Conservation (phyloP, 306 rosid genomes). For the Vachellia pachyceras region DNA sequence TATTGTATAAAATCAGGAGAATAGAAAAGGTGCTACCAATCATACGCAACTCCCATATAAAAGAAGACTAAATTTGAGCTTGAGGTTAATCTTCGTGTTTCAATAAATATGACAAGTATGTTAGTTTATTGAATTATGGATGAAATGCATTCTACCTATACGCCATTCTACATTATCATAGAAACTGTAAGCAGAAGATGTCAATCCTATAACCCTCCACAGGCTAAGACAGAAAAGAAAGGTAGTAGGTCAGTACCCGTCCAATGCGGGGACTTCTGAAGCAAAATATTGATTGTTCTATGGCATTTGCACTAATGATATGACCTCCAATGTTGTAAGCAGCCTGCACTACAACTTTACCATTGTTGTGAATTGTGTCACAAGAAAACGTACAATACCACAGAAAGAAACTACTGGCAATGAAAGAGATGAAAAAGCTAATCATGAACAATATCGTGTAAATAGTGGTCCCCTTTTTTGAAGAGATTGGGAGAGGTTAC, state of each 20-base stretch:
- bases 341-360: conserved; percentile 79
- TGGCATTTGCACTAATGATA: conserved; percentile 82
- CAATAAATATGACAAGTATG: background rate
- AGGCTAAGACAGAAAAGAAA: conserved; percentile 10
- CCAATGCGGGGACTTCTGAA: conserved; percentile 83
- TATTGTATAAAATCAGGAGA: background rate
- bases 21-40: conserved; percentile 1
- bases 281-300: conserved; percentile 85
- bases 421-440: conserved; percentile 23
- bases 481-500: background rate
- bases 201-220: conserved; percentile 27
- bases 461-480: background rate
- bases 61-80: background rate
- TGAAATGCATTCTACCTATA: background rate
- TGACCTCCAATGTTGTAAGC: conserved; percentile 97
- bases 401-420: background rate
- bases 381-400: background rate
- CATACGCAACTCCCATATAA: conserved; percentile 9
- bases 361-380: conserved; percentile 24
- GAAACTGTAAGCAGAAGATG: conserved; percentile 23
- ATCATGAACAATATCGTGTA: conserved; percentile 6
- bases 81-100: conserved; percentile 14
- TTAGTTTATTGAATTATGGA: conserved; percentile 10
- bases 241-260: conserved; percentile 59
- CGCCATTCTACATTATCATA: conserved; percentile 14